Percentiles rank a stretch among this genome's conserved stretches.
These are phyloP conservation scores for Conticribra guillardii DNA, from an alignment of 108 stramenopile genomes.

Conservation along the genomic window DNA sequence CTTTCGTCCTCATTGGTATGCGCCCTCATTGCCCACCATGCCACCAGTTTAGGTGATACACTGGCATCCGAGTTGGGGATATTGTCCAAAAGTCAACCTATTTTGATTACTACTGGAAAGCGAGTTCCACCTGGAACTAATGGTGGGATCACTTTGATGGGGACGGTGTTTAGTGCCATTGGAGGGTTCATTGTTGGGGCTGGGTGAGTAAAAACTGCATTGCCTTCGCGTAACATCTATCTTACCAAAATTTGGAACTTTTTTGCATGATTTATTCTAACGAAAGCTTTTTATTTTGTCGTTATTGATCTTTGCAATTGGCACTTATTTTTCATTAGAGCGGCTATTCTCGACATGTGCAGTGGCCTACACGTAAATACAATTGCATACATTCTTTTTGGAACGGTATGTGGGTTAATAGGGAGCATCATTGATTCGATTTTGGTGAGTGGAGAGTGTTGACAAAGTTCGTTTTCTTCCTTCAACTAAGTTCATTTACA, in stretches of 20 bases:
- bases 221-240: too few relatives aligned
- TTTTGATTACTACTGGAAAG: slow-evolving; percentile 64
- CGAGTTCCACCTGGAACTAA: slow-evolving; percentile 82
- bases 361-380: slow-evolving; percentile 21
- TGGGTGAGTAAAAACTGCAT: slow-evolving; percentile 42
- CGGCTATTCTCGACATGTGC: slow-evolving; percentile 38
- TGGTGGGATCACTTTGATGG: slow-evolving; percentile 73
- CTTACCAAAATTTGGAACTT: too few relatives aligned
- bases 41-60: slow-evolving; percentile 82
- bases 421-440: slow-evolving; percentile 80
- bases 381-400: slow-evolving; percentile 46
- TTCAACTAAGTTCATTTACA: background rate
- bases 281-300: too few relatives aligned
- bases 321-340: slow-evolving; percentile 26
- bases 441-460: slow-evolving; percentile 20
- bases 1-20: slow-evolving; percentile 61
- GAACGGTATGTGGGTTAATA: slow-evolving; percentile 59
- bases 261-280: too few relatives aligned
- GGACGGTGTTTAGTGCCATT: slow-evolving; percentile 60
- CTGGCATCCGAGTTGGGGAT: slow-evolving; percentile 88
- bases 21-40: slow-evolving; percentile 78
- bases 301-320: too few relatives aligned
- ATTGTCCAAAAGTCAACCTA: slow-evolving; percentile 53
- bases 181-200: slow-evolving; percentile 76
- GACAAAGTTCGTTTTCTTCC: too few relatives aligned